A percentile compares a stretch with the other conserved stretches of the same genome.
Conservation (phyloP, 306 rosid genomes). For the Fragaria iinumae region DNA sequence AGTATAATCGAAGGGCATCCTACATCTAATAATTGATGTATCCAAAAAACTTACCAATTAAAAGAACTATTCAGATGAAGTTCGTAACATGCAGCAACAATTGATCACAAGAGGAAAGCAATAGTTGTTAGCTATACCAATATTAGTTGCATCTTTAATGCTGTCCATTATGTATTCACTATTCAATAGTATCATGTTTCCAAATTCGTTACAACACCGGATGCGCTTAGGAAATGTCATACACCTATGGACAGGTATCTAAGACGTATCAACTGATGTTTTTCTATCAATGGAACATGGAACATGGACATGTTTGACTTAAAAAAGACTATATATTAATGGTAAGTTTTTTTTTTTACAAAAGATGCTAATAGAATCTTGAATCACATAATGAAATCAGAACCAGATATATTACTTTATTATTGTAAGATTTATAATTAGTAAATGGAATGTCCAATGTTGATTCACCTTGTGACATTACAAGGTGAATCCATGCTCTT, state of each 20-base stretch:
- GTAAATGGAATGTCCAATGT: background rate
- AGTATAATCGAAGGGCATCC: background rate
- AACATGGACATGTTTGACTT: background rate
- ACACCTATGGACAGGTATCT: background rate
- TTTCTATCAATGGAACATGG: background rate
- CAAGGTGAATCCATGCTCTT: background rate
- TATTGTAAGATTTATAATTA: background rate
- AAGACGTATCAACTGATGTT: background rate
- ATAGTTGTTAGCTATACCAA: background rate
- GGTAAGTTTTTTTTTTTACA: background rate
- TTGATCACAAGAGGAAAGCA: background rate
- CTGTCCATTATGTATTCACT: background rate
- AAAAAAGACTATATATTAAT: background rate
- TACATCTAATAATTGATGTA: background rate
- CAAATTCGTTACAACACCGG: background rate
- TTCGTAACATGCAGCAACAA: background rate
- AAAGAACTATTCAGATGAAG: background rate
- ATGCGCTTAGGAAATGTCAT: background rate
- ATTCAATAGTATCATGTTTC: background rate
- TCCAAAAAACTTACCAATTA: background rate
- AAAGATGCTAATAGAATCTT: background rate
- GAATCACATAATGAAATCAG: background rate
- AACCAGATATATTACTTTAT: background rate
- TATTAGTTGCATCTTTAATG: background rate
- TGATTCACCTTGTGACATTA: background rate